phyloP scores from a whole-genome alignment of 1,284 basidiomycete genomes.

The Malassezia caprae region DNA sequence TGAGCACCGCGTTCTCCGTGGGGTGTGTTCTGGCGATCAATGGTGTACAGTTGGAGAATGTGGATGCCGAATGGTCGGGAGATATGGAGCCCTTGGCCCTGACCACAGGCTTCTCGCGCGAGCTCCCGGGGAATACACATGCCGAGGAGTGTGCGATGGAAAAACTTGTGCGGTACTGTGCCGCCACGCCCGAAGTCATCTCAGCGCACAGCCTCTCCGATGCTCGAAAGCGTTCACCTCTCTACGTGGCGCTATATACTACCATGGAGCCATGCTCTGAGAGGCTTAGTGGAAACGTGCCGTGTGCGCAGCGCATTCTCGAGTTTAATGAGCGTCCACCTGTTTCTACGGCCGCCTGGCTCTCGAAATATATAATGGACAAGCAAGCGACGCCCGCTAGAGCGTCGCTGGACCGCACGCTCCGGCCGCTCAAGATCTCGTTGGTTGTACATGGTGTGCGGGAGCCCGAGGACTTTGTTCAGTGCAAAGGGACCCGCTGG shows the following conservation, averaged over 20 bases:
- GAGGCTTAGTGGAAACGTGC: conserved; percentile 71
- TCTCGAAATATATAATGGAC: not conserved
- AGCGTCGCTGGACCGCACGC: not conserved
- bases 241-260: conserved; percentile 68
- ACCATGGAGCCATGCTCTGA: conserved; percentile 95
- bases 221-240: not conserved
- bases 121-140: conserved; percentile 85
- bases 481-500: conserved; percentile 73
- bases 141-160: conserved; percentile 87
- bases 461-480: conserved; percentile 90
- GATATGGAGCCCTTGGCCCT: conserved; percentile 51
- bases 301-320: conserved; percentile 79
- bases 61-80: not conserved
- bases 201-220: not conserved
- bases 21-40: conserved; percentile 69
- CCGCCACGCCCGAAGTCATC: not conserved
- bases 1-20: conserved; percentile 81
- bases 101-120: conserved; percentile 77
- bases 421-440: conserved; percentile 52
- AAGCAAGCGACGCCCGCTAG: not conserved
- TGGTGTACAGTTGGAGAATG: not conserved
- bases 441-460: conserved; percentile 79
- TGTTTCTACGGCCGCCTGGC: conserved; percentile 12
- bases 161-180: conserved; percentile 55
- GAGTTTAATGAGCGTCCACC: conserved; percentile 41